Conservation (phyloP, 169 alveolate genomes). For the Cryptosporidium sp. region DNA sequence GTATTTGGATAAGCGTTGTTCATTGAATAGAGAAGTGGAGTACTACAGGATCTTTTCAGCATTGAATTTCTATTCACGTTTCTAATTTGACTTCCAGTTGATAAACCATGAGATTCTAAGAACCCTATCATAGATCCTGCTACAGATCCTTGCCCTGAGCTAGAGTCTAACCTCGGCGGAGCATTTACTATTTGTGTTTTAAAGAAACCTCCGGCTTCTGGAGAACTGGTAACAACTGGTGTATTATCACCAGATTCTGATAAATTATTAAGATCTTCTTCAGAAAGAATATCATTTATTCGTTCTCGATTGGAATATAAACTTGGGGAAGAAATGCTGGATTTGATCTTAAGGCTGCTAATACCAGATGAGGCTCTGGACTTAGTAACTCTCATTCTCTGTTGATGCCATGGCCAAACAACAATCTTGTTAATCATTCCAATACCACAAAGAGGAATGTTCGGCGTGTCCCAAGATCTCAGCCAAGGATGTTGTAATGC, state of each 20-base stretch:
- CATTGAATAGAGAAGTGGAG: constrained; percentile 63
- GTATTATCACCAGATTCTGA: background rate
- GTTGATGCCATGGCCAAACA: constrained; percentile 77
- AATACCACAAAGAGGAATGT: constrained; percentile 57
- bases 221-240: background rate
- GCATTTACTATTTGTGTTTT: constrained; percentile 1
- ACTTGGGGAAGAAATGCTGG: constrained; percentile 35
- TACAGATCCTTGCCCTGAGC: background rate
- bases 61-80: background rate
- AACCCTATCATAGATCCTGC: constrained; percentile 1
- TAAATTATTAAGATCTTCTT: background rate
- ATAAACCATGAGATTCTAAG: background rate
- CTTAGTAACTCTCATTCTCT: background rate
- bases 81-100: background rate
- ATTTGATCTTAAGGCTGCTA: constrained; percentile 27
- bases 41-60: constrained; percentile 67
- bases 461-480: constrained; percentile 69
- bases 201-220: background rate
- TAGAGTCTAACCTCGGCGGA: background rate
- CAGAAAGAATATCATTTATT: background rate
- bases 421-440: constrained; percentile 70
- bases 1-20: constrained; percentile 67
- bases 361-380: constrained; percentile 30
- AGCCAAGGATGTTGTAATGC: constrained; percentile 82
- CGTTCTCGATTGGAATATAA: constrained; percentile 10